These are phyloP conservation scores for Plasmodium falciparum DNA, from an alignment of 169 alveolate genomes.

Conservation along the genomic window DNA sequence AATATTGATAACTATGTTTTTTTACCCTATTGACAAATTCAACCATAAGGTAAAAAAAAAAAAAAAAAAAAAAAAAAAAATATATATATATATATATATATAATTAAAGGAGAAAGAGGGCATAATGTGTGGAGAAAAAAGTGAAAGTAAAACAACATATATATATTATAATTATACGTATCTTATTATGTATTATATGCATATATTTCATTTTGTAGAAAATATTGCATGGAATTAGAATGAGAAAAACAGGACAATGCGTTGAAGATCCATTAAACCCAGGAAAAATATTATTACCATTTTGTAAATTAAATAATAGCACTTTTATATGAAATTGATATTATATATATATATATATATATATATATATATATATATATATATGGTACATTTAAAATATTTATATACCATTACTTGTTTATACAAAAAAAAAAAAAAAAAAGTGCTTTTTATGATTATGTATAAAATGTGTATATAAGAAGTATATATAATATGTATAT, in stretches of 20 bases:
- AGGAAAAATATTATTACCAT: slow-evolving; percentile 9
- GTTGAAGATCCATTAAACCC: slow-evolving; percentile 8
- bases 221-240: neutral
- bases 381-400: too few relatives aligned
- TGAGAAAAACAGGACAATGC: slow-evolving; percentile 3
- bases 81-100: neutral
- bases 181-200: neutral
- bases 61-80: neutral
- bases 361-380: too few relatives aligned
- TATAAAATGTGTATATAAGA: too few relatives aligned
- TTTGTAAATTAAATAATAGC: neutral
- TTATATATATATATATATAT: too few relatives aligned
- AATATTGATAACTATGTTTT: neutral
- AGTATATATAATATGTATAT: too few relatives aligned
- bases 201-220: slow-evolving; percentile 1
- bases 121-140: neutral
- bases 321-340: neutral
- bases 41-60: neutral
- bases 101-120: neutral
- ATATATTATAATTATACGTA: too few relatives aligned
- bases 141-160: too few relatives aligned
- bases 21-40: neutral
- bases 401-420: too few relatives aligned
- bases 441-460: too few relatives aligned
- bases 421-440: too few relatives aligned